phyloP scores from a whole-genome alignment of 2,329 filamentous ascomycete species.

The Pseudogymnoascus sp. region DNA sequence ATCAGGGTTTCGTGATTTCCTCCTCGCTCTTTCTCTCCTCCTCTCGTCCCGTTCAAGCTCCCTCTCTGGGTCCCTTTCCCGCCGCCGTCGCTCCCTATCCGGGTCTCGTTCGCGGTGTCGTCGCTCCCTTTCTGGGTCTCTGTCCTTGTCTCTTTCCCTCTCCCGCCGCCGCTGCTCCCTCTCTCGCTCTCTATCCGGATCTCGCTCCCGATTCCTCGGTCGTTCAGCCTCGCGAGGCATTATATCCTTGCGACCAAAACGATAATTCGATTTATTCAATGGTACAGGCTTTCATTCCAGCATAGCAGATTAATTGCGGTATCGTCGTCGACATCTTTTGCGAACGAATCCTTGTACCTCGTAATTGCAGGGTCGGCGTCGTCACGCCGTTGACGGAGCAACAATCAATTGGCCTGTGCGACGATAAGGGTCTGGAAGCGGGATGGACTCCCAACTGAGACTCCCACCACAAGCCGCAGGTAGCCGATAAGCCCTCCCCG shows the following conservation, averaged over 20 bases:
- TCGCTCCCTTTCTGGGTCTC: conserved; percentile 11
- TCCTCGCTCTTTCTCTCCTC: neutral
- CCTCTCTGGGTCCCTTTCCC: neutral
- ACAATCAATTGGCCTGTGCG: neutral
- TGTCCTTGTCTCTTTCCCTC: conserved; percentile 19
- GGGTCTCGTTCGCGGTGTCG: neutral
- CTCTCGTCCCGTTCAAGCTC: neutral
- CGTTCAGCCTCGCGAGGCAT: conserved; percentile 22
- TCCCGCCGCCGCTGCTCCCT: neutral
- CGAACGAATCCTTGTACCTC: neutral
- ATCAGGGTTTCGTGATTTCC: neutral
- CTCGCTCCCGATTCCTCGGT: conserved; percentile 21
- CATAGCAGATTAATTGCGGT: neutral
- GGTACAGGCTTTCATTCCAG: neutral
- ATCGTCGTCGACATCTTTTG: neutral
- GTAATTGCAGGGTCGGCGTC: neutral
- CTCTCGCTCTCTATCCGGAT: conserved; percentile 8
- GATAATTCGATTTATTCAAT: neutral
- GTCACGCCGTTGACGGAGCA: neutral
- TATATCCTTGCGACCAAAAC: conserved; percentile 1
- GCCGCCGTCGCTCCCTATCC: neutral
- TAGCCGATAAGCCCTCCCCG: conserved; percentile 4
- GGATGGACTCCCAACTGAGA: neutral
- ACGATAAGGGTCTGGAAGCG: neutral
- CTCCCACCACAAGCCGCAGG: conserved; percentile 10